These are phyloP conservation scores for Salix suchowensis DNA, from an alignment of 345 rosid species.

Conservation along the genomic window DNA sequence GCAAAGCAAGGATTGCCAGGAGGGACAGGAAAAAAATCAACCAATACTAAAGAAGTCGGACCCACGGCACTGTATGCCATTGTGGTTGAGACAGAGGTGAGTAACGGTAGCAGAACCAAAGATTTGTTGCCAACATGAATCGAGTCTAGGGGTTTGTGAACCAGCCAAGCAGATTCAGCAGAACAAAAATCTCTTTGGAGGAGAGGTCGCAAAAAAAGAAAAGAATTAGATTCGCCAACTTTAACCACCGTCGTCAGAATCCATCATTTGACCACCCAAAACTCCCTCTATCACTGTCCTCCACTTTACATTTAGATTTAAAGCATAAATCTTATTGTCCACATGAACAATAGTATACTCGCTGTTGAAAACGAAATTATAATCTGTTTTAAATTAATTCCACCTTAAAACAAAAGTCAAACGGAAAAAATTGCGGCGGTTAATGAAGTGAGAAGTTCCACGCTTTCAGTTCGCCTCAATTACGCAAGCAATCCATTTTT, in stretches of 20 bases:
- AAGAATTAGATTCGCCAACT: conserved; percentile 1
- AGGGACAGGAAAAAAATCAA: no score
- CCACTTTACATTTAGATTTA: neutral
- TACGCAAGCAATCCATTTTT: neutral
- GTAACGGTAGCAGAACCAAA: neutral
- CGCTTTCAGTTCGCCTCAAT: neutral
- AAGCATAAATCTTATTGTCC: neutral
- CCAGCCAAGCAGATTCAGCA: neutral
- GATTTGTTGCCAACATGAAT: neutral
- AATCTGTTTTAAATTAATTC: neutral
- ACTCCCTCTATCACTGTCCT: neutral
- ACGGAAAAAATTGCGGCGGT: neutral
- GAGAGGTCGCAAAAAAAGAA: neutral
- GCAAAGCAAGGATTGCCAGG: neutral
- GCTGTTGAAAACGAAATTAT: neutral
- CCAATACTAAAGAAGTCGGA: neutral
- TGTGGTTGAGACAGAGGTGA: neutral
- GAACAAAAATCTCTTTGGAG: neutral
- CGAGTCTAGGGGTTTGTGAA: neutral
- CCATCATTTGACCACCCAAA: neutral
- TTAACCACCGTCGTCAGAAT: neutral
- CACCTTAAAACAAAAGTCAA: neutral
- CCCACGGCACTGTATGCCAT: neutral
- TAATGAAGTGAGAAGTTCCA: neutral
- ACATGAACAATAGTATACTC: neutral